These are phyloP conservation scores for Pochonia chlamydosporia DNA, from an alignment of 2,329 filamentous ascomycete genomes.

Conservation along the genomic window DNA sequence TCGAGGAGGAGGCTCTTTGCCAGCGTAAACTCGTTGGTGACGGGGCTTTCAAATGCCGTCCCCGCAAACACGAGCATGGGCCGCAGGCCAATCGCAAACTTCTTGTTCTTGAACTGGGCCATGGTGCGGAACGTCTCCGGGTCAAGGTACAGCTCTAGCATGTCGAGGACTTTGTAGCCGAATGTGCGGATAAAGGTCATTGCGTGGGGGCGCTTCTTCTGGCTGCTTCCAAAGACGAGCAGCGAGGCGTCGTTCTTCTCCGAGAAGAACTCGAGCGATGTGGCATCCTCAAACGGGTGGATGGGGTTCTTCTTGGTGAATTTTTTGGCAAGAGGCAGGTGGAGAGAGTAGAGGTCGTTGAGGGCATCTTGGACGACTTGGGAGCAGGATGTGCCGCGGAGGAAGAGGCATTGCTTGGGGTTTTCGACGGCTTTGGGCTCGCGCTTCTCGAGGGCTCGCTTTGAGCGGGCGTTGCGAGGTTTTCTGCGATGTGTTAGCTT, in stretches of 20 bases:
- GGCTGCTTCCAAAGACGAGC: slow-evolving; percentile 76
- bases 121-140: slow-evolving; percentile 64
- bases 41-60: slow-evolving; percentile 77
- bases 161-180: slow-evolving; percentile 82
- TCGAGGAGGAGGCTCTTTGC: slow-evolving; percentile 85
- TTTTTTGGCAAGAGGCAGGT: slow-evolving; percentile 77
- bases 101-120: slow-evolving; percentile 69
- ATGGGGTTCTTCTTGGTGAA: slow-evolving; percentile 97
- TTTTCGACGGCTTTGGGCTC: slow-evolving; percentile 87
- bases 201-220: slow-evolving; percentile 92
- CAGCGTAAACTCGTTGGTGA: slow-evolving; percentile 72
- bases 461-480: slow-evolving; percentile 74
- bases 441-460: slow-evolving; percentile 88
- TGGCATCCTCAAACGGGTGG: slow-evolving; percentile 86
- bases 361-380: slow-evolving; percentile 78
- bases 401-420: slow-evolving; percentile 82
- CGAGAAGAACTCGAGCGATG: slow-evolving; percentile 88
- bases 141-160: slow-evolving; percentile 86
- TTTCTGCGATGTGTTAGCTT: slow-evolving; percentile 34
- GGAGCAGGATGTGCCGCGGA: slow-evolving; percentile 81
- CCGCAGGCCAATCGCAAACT: slow-evolving; percentile 74
- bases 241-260: slow-evolving; percentile 92
- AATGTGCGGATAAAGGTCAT: slow-evolving; percentile 81
- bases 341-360: slow-evolving; percentile 77
- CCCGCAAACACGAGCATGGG: slow-evolving; percentile 91